Evolutionary conservation across 2,329 filamentous ascomycete genomes (phyloP), one percentile per base, ranked within the genome.

Genomic region (Chaetomiaceae sp.): DNA sequence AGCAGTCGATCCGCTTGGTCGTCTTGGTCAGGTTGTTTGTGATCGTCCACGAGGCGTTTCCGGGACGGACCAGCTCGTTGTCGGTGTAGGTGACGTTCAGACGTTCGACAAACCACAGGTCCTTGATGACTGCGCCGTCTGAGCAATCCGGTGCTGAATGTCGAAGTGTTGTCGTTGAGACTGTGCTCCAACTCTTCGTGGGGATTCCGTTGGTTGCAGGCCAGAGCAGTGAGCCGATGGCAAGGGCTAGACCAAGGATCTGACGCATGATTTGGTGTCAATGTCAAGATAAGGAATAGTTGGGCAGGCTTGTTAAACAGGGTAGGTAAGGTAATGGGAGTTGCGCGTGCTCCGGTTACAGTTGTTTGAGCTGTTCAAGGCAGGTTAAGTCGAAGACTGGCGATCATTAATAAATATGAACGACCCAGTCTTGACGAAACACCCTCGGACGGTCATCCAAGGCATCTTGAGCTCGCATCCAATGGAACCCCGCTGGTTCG

Each of bases 31-130:
- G 6, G 20, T 45, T 57, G 47, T 59, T 57, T n/a, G 51, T 53
- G 4, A 61, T 36, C 4, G 42, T 54, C 33, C 55, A 61, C 2
- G 47, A 46, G 14, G 57, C 57, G 23, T 51, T 57, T 20, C 57
- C 57, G 1, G 39, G 52, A 12, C 31, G 31, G n/a, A 49, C 40
- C 14, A 34, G 39, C 20, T 51, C 45, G 49, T 61, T 48, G 6
- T 23, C 15, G 4, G 58, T 55, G 49, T 58, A 57, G 1, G 55
- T 51, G 15, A 61, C 54, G 5, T 39, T 46, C 8, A 59, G 47
- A 0, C 40, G 37, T 6, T 54, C 25, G 2, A 61, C 51, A 9
- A 53, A 22, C 57, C 57, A 61, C 3, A 59, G 37, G 25, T 48
- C 27, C 11, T 47, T 15, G 39, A 58, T 50, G n/a, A 42, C 47